Evolutionary conservation across 176 grass and related monocot genomes (phyloP).

Genomic region (Cenchrus fungigraminus): DNA sequence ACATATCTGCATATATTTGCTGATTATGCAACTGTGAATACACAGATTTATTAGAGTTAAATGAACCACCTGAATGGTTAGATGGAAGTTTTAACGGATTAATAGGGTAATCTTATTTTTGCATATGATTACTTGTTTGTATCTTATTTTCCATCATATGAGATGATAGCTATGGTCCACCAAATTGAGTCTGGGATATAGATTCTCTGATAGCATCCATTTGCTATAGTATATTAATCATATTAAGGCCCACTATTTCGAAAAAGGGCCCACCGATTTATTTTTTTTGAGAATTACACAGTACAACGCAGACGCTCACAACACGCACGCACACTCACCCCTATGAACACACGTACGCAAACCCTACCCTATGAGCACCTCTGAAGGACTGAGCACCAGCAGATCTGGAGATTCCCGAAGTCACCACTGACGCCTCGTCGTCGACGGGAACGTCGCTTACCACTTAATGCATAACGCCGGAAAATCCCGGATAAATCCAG

Average conservation of each 20-base stretch:
- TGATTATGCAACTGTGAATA: background rate
- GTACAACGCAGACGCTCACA: too few species aligned
- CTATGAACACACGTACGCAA: too few species aligned
- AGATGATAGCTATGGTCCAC: background rate
- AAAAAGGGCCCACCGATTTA: too few species aligned
- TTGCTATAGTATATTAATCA: slow-evolving; percentile 7
- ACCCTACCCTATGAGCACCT: too few species aligned
- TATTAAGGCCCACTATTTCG: background rate
- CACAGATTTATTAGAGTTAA: background rate
- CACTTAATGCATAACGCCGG: too few species aligned
- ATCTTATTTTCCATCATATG: background rate
- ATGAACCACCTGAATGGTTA: background rate
- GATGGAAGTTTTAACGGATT: background rate
- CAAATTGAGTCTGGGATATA: background rate
- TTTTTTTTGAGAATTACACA: too few species aligned
- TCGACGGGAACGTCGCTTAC: too few species aligned
- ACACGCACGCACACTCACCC: too few species aligned
- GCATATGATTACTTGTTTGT: background rate
- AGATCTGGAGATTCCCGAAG: too few species aligned
- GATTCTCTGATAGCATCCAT: background rate
- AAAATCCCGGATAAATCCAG: too few species aligned
- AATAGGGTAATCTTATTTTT: background rate
- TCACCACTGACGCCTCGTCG: too few species aligned
- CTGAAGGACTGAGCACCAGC: too few species aligned
- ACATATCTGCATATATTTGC: background rate